Evolutionary conservation across 2,329 filamentous ascomycete genomes (phyloP).

Genomic region (Alternaria gansuensis): DNA sequence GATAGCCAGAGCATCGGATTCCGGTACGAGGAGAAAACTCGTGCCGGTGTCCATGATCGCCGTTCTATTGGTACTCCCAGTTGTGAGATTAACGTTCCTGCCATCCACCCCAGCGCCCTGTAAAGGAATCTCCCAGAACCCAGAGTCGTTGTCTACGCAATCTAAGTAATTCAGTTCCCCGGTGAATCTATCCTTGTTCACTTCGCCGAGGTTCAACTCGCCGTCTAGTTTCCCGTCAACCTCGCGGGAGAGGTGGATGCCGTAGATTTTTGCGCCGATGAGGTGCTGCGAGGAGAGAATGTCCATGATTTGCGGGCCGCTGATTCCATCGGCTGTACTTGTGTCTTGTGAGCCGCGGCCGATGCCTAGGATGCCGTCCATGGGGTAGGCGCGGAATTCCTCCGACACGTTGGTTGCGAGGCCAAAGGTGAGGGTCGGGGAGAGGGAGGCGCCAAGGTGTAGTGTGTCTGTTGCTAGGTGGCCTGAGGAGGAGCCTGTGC

Average conservation of each 20-base stretch:
- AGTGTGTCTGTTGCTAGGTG: slow-evolving; percentile 72
- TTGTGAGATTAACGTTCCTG: slow-evolving; percentile 56
- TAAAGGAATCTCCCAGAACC: slow-evolving; percentile 77
- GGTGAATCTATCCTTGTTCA: slow-evolving; percentile 71
- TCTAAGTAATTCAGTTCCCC: slow-evolving; percentile 74
- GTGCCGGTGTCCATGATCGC: slow-evolving; percentile 88
- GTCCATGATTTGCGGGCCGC: slow-evolving; percentile 72
- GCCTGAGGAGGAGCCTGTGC: slow-evolving; percentile 77
- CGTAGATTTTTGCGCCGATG: slow-evolving; percentile 73
- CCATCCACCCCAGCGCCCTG: slow-evolving; percentile 72
- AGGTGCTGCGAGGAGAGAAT: slow-evolving; percentile 65
- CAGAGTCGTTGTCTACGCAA: slow-evolving; percentile 59
- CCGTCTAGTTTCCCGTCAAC: slow-evolving; percentile 73
- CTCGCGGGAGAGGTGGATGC: slow-evolving; percentile 73
- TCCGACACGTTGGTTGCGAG: slow-evolving; percentile 74
- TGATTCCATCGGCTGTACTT: slow-evolving; percentile 53
- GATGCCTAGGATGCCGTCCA: slow-evolving; percentile 87
- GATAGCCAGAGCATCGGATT: slow-evolving; percentile 70
- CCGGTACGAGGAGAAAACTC: slow-evolving; percentile 77
- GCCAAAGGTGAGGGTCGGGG: slow-evolving; percentile 73
- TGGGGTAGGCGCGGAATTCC: slow-evolving; percentile 80
- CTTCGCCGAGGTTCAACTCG: slow-evolving; percentile 77
- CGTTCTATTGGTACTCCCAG: slow-evolving; percentile 52
- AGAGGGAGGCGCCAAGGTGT: slow-evolving; percentile 71
- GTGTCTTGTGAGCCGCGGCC: slow-evolving; percentile 63